Evolutionary conservation across 75 land plant species (phyloP).

Genomic region (Isoetes taiwanensis): DNA sequence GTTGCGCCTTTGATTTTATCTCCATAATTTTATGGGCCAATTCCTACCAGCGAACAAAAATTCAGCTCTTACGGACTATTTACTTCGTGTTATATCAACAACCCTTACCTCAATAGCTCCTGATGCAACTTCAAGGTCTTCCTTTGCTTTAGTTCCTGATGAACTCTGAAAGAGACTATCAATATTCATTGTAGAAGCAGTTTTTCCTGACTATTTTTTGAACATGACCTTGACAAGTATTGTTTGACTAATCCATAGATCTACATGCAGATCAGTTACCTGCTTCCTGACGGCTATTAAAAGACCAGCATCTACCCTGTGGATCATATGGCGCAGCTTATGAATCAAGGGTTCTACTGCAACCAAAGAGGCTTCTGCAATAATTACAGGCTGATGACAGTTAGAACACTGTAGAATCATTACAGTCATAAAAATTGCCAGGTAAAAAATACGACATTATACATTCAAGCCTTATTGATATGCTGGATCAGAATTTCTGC

Average conservation of each 20-base stretch:
- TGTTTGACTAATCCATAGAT: too few relatives aligned
- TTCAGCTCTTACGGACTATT: too few relatives aligned
- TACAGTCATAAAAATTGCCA: too few relatives aligned
- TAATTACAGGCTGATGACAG: too few relatives aligned
- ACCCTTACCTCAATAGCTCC: constrained; percentile 72
- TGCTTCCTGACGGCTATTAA: constrained; percentile 92
- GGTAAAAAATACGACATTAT: too few relatives aligned
- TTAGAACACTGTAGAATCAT: too few relatives aligned
- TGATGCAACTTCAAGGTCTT: constrained; percentile 96
- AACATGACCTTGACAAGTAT: too few relatives aligned
- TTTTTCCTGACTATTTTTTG: too few relatives aligned
- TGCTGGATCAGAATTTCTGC: too few relatives aligned
- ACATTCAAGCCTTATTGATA: too few relatives aligned
- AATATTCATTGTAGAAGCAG: too few relatives aligned
- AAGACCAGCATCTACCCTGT: constrained; percentile 81
- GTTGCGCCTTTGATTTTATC: constrained; percentile 91
- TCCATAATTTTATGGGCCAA: constrained; percentile 77
- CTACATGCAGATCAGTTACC: too few relatives aligned
- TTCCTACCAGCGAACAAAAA: constrained; percentile 62
- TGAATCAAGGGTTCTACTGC: constrained; percentile 97
- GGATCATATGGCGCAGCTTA: constrained; percentile 77
- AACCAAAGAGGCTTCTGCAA: constrained; percentile 88
- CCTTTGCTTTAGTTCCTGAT: constrained; percentile 94
- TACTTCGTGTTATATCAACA: neutral
- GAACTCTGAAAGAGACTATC: constrained; percentile 93